Conservation (phyloP, 306 rosid genomes). For the Cyclanthera cordifolia region DNA sequence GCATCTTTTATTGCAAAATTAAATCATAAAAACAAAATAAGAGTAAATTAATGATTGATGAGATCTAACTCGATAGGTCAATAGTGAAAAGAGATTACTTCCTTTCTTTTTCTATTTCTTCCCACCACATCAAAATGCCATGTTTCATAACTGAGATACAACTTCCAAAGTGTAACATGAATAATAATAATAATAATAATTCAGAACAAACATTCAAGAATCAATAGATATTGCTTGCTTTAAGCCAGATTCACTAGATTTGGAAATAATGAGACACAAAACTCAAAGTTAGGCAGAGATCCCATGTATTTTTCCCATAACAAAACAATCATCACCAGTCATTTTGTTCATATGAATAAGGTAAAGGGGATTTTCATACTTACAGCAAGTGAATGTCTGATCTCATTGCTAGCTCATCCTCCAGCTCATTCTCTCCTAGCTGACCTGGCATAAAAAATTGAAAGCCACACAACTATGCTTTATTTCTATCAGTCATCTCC, state of each 20-base stretch:
- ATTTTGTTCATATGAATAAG: background rate
- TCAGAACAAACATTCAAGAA: background rate
- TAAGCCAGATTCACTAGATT: background rate
- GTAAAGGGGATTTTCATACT: background rate
- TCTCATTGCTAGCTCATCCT: background rate
- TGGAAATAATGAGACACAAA: background rate
- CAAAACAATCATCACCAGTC: background rate
- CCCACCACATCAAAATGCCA: background rate
- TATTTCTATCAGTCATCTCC: background rate
- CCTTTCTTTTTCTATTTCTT: too few species aligned
- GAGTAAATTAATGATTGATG: too few species aligned
- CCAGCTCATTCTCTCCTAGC: background rate
- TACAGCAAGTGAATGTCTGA: background rate
- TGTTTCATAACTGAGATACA: background rate
- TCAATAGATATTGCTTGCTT: background rate
- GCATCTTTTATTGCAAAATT: too few species aligned
- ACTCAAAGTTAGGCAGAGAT: conserved; percentile 1
- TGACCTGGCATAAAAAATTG: background rate
- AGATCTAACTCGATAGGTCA: too few species aligned
- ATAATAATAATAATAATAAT: background rate
- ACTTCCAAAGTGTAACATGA: background rate
- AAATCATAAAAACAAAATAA: too few species aligned
- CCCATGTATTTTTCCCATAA: background rate
- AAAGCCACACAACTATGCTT: background rate
- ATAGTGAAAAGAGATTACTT: too few species aligned